These are phyloP conservation scores for Solanum hybrid DNA, from an alignment of 305 asterid species.

Conservation along the genomic window DNA sequence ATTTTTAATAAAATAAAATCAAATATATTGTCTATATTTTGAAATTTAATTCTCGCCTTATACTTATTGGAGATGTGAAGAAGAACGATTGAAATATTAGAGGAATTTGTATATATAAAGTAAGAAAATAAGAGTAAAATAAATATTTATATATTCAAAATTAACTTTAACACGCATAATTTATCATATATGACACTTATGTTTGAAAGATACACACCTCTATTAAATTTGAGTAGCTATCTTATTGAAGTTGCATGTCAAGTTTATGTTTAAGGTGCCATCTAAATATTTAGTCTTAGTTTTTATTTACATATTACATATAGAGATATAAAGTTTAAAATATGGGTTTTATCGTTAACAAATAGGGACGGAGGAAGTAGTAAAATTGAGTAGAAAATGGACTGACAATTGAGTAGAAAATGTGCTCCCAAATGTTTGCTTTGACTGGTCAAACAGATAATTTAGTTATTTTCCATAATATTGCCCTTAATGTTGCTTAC, in stretches of 20 bases:
- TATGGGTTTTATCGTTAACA: not conserved
- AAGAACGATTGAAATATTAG: not conserved
- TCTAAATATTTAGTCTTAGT: not conserved
- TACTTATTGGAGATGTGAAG: not conserved
- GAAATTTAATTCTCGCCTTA: not conserved
- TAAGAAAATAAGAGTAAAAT: not conserved
- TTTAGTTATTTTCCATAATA: not conserved
- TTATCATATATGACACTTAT: not conserved
- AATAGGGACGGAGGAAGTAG: not conserved
- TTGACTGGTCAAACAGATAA: slow-evolving; percentile 21
- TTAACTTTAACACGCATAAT: not conserved
- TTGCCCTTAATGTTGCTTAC: slow-evolving; percentile 19
- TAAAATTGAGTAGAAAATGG: not conserved
- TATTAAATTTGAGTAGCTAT: not conserved
- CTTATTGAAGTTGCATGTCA: not conserved
- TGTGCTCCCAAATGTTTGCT: not conserved
- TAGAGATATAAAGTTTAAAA: not conserved
- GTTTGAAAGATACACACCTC: not conserved
- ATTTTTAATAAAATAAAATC: not conserved
- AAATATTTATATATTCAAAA: not conserved
- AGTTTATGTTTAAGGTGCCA: not conserved
- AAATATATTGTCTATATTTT: not conserved
- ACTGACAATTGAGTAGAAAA: not conserved
- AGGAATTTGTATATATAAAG: not conserved
- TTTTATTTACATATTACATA: not conserved